Conservation (phyloP, 179 eudicot genomes). For the Silene vulgaris region DNA sequence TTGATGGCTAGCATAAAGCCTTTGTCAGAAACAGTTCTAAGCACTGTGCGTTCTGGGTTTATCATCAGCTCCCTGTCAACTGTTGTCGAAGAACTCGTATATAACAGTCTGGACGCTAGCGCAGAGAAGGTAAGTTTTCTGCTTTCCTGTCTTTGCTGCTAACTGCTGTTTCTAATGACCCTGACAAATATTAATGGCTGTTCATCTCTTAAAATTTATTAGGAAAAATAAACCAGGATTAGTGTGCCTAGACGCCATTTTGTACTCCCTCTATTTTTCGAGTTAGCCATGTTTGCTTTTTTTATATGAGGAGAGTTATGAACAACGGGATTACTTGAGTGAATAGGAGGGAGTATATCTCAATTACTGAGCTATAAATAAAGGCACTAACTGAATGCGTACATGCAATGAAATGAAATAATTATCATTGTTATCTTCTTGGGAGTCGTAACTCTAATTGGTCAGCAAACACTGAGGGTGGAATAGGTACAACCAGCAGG, state of each 20-base stretch:
- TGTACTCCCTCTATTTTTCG: too few species aligned
- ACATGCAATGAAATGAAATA: not conserved
- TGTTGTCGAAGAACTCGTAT: conserved; percentile 85
- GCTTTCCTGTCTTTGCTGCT: conserved; percentile 3
- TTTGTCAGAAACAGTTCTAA: conserved; percentile 56
- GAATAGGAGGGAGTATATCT: not conserved
- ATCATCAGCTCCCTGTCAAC: conserved; percentile 61
- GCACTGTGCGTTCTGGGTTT: conserved; percentile 75
- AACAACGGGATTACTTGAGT: too few species aligned
- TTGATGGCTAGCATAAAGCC: conserved; percentile 65
- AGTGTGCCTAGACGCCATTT: not conserved
- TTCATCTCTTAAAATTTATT: not conserved
- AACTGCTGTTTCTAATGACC: not conserved
- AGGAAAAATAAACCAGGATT: not conserved
- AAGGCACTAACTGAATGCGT: not conserved
- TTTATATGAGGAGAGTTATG: too few species aligned
- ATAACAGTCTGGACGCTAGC: conserved; percentile 92
- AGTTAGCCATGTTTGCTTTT: too few species aligned
- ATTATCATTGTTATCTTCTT: not conserved
- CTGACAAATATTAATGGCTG: not conserved
- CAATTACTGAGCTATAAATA: not conserved
- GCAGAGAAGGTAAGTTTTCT: conserved; percentile 55
- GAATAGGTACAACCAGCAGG: too few species aligned
- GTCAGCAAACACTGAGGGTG: not conserved
- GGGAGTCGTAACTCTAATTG: not conserved